Evolutionary conservation across 2,329 filamentous ascomycete genomes (phyloP), one percentile per base, ranked within the genome.

Genomic region (Aspergillus texensis): DNA sequence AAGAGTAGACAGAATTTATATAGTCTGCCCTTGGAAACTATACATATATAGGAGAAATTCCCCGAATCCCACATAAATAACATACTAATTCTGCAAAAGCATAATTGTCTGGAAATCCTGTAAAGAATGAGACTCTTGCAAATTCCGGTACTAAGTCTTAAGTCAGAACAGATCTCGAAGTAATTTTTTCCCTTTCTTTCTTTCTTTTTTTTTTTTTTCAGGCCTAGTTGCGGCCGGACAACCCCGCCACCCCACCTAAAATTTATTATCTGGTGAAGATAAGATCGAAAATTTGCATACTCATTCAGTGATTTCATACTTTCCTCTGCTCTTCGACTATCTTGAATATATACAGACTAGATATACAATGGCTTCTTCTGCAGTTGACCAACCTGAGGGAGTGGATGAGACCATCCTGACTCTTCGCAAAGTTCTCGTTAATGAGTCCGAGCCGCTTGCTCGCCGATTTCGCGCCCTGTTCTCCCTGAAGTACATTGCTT

Each of bases 401-500:
- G 61, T 68, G 14, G 75, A 79, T 64, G 68, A 74, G 59, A 81
- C 81, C 9, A 75, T 85, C 64, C 66, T 75, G 50, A 73, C 77
- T 39, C 78, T 83, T 43, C 90, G 93, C 74, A 86, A 90, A 73
- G 91, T 90, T 64, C 88, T 99, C 64, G 89, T 86, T 72, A 90
- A 91, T 56, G 95, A 98, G 82, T 81, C 86, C 16, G 90, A 91
- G 66, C 89, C 94, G 53, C 91, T 99, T 60, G 91, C 94, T 45
- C 85, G 92, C 67, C 93, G 95, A 67, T 99, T 98, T 81, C 93
- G 95, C 72, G 94, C 95, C 50, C 91, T 99, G 71, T 99, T 99
- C 83, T 97, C 94, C 21, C 89, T 99, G 65, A 99, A 99, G 83
- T 92, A 98, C 78, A 83, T 98, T 65, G 94, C 95, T 55, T 89